Conservation (phyloP, 2,329 filamentous ascomycete species). For the Scortechinia acanthostroma region DNA sequence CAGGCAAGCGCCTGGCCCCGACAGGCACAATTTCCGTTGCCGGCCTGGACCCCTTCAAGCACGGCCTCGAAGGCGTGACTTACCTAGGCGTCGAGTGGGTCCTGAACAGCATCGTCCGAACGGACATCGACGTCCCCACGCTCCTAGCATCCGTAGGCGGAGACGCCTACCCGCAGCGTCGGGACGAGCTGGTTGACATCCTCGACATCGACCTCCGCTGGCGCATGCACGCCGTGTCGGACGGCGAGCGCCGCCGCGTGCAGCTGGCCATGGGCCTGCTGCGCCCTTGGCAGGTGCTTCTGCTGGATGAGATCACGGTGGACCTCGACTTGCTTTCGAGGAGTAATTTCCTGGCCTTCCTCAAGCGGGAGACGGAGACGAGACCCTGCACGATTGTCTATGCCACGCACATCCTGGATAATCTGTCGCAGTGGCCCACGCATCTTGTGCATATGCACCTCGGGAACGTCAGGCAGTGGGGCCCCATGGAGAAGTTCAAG, state of each 20-base stretch:
- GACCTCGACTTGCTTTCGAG: conserved; percentile 84
- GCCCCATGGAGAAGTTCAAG: conserved; percentile 64
- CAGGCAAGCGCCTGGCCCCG: conserved; percentile 88
- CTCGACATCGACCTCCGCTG: conserved; percentile 86
- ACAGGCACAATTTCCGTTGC: conserved; percentile 67
- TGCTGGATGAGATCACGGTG: conserved; percentile 95
- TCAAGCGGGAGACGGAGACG: conserved; percentile 78
- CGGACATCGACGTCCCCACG: conserved; percentile 84
- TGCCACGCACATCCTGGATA: conserved; percentile 94
- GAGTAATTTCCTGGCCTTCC: conserved; percentile 76
- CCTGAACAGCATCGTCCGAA: conserved; percentile 89
- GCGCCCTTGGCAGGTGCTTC: conserved; percentile 80
- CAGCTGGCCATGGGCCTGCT: conserved; percentile 94
- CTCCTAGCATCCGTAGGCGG: conserved; percentile 82
- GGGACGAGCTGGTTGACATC: conserved; percentile 80
- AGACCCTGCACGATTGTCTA: conserved; percentile 89
- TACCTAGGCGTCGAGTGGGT: conserved; percentile 98
- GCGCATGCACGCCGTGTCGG: conserved; percentile 93
- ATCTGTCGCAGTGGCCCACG: conserved; percentile 87
- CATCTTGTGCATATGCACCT: conserved; percentile 94
- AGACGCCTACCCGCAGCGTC: conserved; percentile 70
- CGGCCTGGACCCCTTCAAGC: conserved; percentile 84
- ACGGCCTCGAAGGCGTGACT: conserved; percentile 84
- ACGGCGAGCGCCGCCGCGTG: conserved; percentile 84
- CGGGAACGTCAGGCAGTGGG: conserved; percentile 82